Evolutionary conservation across 2,329 filamentous ascomycete genomes (phyloP), one percentile per base, ranked within the genome.

Genomic region (Stachybotrys elegans): DNA sequence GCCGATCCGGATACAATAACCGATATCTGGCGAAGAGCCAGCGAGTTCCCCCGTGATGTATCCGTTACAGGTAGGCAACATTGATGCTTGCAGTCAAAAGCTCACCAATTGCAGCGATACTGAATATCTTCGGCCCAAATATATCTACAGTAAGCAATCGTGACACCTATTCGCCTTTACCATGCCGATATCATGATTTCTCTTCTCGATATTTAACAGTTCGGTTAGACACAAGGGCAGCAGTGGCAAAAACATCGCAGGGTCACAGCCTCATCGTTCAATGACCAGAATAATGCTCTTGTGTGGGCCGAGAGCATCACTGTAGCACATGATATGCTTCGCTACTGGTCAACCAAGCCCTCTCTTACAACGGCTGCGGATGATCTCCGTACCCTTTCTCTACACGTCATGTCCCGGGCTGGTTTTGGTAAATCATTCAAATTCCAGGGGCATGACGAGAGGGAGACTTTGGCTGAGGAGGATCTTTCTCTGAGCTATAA

Each of bases 351-450:
- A 0, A 36, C 49, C 6, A 52, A 43, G 12, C 47, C 48, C 1
- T 43, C 51, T 4, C 42, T 51, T 5, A 48, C 50, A 14, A 48
- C 51, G 3, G 43, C 52, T 22, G 47, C 45, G 14, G 52, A 54
- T 7, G 51, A 50, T 3, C 48, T 51, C 45, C 38, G 38, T 19
- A 46, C 50, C 12, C 40, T 54, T 1, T 50, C 52, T 6, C 49
- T 54, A 1, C 52, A 54, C 17, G 52, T 54, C 5, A 48, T 54
- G 6, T 50, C 52, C 9, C 45, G 49, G 1, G 52, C 52, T 42
- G 52, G 52, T 1, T 52, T 54, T 7, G 52, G 52, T 0, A 45
- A 46, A 46, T 51, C 49, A 16, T 54, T 49, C 43, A 51, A 35
- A 0, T 54, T 54, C 5, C 12, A 40, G 19, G 22, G 14, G 4